Base-by-base conservation (phyloP, 495 filamentous ascomycete genomes). In the Penicillium canescens region DNA sequence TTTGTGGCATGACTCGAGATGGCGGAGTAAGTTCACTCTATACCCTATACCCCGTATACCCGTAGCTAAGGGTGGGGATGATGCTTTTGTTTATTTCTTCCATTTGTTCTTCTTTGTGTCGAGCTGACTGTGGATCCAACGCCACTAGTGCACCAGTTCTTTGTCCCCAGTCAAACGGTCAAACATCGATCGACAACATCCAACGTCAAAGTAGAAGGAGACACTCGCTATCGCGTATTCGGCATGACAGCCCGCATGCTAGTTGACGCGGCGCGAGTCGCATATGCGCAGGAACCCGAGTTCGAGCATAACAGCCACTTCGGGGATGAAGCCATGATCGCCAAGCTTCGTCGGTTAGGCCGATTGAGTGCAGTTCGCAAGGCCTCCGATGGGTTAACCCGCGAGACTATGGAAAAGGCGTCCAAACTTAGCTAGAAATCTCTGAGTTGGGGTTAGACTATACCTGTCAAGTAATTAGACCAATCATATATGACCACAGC, bases 241-340 rank as follows among this genome's bases (percentile, higher is more conserved):
- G 92, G 92, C 16, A 92, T 96, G 89, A 97, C 92, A 42, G 92
- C 90, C 7, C 75, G 90, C 36, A 93, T 96, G 26, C 60, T 96
- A 36, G 88, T 96, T 3, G 92, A 97, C 68, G 86, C 86, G 3
- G 91, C 92, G 9, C 79, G 89, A 39, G 75, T 96, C 11, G 92
- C 92, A 37, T 97, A 92, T 68, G 85, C 69, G 3, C 74, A 83
- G 70, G 82, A 89, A 59, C 92, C 92, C 34, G 88, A 91, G 68
- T 96, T 95, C 73, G 88, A 86, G 66, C 86, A 91, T 61, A 91
- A 92, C 62, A 69, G 69, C n/a, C 79, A 89, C 62, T 84, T 87
- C 61, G 92, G 92, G 0, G 91, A 96, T 64, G 91, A 96, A 73
- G 72, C 70, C 12, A 79, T 93, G 65, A 91, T 96, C 59, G 73